Base-by-base conservation (phyloP, 129 eudicot species). In the Calendula officinalis region DNA sequence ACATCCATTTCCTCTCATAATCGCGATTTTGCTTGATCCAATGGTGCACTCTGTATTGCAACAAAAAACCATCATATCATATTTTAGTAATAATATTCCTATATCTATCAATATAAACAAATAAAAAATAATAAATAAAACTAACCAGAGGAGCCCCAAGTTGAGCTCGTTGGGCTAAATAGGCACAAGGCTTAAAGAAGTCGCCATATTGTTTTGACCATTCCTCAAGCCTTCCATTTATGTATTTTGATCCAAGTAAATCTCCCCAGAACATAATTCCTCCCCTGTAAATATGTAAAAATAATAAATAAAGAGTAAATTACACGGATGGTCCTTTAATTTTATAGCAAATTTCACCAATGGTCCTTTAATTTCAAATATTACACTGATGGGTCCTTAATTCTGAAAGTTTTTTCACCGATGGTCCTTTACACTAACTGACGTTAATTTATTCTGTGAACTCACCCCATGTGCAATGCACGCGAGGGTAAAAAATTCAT, bases 211-310 rank as follows among this genome's bases (percentile, higher is more conserved):
- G 27, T 0, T 70, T 79, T 11, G 96, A 78, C 96, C 98, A 88
- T 66, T 88, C 84, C 64, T 83, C 84, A 66, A 92, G 56, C 69
- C 85, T 80, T 37, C 86, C 80, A 71, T 66, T 83, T 42, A 88
- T 71, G 68, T 92, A 92, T 68, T 92, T 83, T 6, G 91, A 88
- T 54, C 98, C 98, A 54, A 92, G 52, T 3, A 80, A 51, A 76
- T 92, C 98, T 5, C 82, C 98, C 98, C 96, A 92, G 78, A 88
- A 92, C 88, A 92, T 68, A 34, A 92, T 60, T 49, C 98, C 98
- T 53, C 98, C 98, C 71, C 98, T 88, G 81, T 14, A 46, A 82
- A 83, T 10, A 43, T 8, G 51, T 27, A 56, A 22, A 49, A 33
- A 7, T 34, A 60, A 3, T 22, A 22, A 22, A 22, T n/a, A n/a